Conservation (phyloP, 805 yeast genomes). For the Hanseniaspora singularis region DNA sequence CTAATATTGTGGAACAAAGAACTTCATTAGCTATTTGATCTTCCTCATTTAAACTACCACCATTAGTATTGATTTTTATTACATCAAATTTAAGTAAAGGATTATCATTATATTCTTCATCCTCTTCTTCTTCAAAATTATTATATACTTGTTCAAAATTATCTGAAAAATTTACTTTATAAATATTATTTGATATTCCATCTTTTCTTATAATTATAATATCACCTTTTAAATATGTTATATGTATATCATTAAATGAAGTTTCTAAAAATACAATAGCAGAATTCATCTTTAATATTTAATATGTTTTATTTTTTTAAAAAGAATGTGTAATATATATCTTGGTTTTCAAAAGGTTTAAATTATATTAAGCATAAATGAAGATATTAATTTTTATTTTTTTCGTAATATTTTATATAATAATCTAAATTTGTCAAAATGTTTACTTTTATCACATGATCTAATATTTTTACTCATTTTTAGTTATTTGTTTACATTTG, state of each 20-base stretch:
- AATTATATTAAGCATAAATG: too few relatives aligned
- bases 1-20: conserved; percentile 6
- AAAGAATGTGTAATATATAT: too few relatives aligned
- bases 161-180: not conserved
- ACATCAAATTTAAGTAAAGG: conserved; percentile 44
- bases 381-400: too few relatives aligned
- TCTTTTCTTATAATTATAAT: not conserved
- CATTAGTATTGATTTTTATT: conserved; percentile 11
- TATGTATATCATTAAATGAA: not conserved
- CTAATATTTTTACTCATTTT: too few relatives aligned
- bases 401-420: too few relatives aligned
- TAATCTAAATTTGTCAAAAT: too few relatives aligned
- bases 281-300: not conserved
- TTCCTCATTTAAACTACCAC: not conserved
- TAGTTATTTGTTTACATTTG: too few relatives aligned
- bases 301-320: too few relatives aligned
- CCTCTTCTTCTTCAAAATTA: conserved; percentile 18
- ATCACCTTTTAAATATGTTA: conserved; percentile 6
- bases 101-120: conserved; percentile 22
- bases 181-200: conserved; percentile 4
- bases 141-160: not conserved
- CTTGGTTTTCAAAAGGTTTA: too few relatives aligned
- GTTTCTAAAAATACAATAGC: not conserved
- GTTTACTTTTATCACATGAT: too few relatives aligned
- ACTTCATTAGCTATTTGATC: not conserved